Evolutionary conservation across 805 yeast genomes (phyloP), one percentile per base, ranked within the genome.

Genomic region (Diddensiella transvaalensis): DNA sequence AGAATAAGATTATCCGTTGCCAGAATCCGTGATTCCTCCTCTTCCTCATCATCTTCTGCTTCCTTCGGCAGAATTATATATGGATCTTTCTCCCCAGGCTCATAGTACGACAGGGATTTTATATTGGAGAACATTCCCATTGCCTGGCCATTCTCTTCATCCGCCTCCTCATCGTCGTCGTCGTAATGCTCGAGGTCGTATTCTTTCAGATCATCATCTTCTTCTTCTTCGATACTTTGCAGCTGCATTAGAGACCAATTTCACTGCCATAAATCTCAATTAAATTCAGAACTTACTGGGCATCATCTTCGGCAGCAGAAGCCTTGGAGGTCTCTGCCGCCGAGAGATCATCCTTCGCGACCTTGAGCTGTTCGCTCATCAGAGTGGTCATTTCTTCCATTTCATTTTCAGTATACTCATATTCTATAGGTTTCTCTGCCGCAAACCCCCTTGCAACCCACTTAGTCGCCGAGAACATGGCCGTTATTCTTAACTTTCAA

Each of bases 361-460:
- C 96, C 35, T 77, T 76, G 42, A 93, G 71, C 64, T 90, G 87
- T 58, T 89, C 72, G 50, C 84, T 79, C 46, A 98, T 96, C 79
- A 93, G 76, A 56, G 82, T 80, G 53, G 83, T 79, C 63, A 93
- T 89, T 69, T 97, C 78, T 49, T 80, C 91, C 87, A 93, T 83
- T 69, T 93, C 99, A 51, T 79, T 91, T 53, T 93, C 98, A 57
- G 89, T 83, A 47, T 91, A 71, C 57, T 87, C 96, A 60, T 88
- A 89, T 62, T 85, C 79, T 60, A 81, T 87, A 3, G 99, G 98
- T 63, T 83, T 87, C 66, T 90, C 97, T 33, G 95, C 79, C 23
- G 99, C 95, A 66, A 76, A 85, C 3, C 99, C 99, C 61, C 96
- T 80, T 43, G 98, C 97, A 21, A 91, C 96, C 98, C 99, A 93